A percentile compares a stretch with the other conserved stretches of the same genome.
phyloP scores from a whole-genome alignment of 352 stramenopile species.

The Phytophthora sansomeana region DNA sequence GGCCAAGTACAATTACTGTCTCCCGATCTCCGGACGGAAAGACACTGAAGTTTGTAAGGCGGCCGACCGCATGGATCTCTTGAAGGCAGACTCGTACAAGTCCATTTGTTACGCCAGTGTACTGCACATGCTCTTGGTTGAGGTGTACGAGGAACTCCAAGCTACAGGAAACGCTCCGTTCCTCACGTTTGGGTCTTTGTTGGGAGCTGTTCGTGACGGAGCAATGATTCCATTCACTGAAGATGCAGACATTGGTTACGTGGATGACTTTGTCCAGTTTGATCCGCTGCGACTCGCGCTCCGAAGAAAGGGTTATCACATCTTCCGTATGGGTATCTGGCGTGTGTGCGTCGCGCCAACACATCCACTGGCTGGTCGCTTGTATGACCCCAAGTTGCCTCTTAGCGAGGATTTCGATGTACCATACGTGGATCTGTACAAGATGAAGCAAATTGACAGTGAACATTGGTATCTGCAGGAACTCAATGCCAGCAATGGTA shows the following conservation, averaged over 20 bases:
- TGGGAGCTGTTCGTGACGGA: constrained; percentile 49
- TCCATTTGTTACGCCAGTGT: constrained; percentile 54
- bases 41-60: constrained; percentile 44
- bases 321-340: constrained; percentile 43
- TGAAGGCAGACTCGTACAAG: constrained; percentile 20
- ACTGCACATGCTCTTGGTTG: constrained; percentile 59
- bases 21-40: constrained; percentile 51
- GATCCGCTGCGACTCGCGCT: constrained; percentile 12
- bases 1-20: constrained; percentile 36
- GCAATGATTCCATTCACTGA: constrained; percentile 57
- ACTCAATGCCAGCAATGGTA: constrained; percentile 8
- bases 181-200: constrained; percentile 49
- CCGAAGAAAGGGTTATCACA: constrained; percentile 51
- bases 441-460: constrained; percentile 9
- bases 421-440: constrained; percentile 50
- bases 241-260: constrained; percentile 57
- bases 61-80: constrained; percentile 53
- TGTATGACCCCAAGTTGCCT: constrained; percentile 40
- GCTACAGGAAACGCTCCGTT: constrained; percentile 29
- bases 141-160: constrained; percentile 55
- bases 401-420: constrained; percentile 11
- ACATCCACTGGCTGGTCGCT: constrained; percentile 40
- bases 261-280: constrained; percentile 5
- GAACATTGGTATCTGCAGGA: constrained; percentile 19
- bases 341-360: constrained; percentile 44